Evolutionary conservation across 2,329 filamentous ascomycete genomes (phyloP).

Genomic region (Saccharata proteae): DNA sequence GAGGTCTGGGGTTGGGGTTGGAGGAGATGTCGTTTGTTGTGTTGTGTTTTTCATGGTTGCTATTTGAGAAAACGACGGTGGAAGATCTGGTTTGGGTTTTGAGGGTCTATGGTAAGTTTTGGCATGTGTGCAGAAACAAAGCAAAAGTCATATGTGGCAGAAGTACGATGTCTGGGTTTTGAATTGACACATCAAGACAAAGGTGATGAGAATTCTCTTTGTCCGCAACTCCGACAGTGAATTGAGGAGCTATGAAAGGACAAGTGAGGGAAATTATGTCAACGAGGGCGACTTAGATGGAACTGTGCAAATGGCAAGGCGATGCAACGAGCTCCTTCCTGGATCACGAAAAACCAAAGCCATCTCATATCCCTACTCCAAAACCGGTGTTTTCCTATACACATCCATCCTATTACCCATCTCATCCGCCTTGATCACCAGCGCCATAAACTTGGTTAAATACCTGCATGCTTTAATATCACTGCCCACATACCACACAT

Average conservation of each 20-base stretch:
- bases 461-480: slow-evolving; percentile 35
- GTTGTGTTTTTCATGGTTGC: neutral
- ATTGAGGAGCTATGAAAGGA: no score
- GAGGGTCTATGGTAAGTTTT: neutral
- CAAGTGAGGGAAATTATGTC: no score
- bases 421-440: slow-evolving; percentile 34
- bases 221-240: neutral
- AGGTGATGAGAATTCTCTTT: neutral
- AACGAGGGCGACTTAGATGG: no score
- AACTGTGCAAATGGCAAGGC: neutral
- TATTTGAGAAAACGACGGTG: neutral
- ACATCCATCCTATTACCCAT: slow-evolving; percentile 14
- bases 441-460: slow-evolving; percentile 31
- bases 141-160: no score
- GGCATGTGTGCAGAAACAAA: no score
- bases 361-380: neutral
- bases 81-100: neutral
- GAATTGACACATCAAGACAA: neutral
- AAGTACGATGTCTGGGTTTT: no score
- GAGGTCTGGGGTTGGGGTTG: neutral
- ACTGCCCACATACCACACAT: slow-evolving; percentile 35
- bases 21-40: neutral
- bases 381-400: slow-evolving; percentile 8
- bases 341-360: neutral
- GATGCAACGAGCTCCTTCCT: neutral